These are phyloP conservation scores for Elaphomyces granulatus DNA, from an alignment of 495 filamentous ascomycete genomes.

Conservation along the genomic window DNA sequence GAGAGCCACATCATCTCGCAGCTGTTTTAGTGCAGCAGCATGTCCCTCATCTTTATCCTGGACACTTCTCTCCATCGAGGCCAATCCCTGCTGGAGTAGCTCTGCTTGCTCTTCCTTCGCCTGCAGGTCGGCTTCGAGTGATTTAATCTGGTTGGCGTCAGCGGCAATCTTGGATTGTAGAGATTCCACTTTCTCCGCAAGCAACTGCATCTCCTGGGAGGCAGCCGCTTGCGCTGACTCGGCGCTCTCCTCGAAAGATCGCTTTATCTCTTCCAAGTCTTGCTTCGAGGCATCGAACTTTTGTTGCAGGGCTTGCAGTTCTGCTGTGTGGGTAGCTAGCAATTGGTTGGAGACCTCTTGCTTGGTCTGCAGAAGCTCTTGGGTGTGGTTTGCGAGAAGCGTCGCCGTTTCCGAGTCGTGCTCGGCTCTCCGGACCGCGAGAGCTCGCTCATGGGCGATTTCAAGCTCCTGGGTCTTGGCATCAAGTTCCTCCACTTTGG, in stretches of 20 bases:
- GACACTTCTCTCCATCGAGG: constrained; percentile 19
- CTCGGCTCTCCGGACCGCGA: constrained; percentile 22
- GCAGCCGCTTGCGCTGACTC: constrained; percentile 24
- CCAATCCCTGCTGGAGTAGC: constrained; percentile 23
- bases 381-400: constrained; percentile 19
- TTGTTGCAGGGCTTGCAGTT: constrained; percentile 21
- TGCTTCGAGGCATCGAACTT: constrained; percentile 23
- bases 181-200: constrained; percentile 26
- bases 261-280: constrained; percentile 19
- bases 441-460: constrained; percentile 20
- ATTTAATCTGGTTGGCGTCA: constrained; percentile 25
- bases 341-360: constrained; percentile 29
- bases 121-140: constrained; percentile 28
- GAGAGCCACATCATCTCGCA: constrained; percentile 23
- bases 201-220: constrained; percentile 27
- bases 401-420: constrained; percentile 24
- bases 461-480: constrained; percentile 29
- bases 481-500: constrained; percentile 17
- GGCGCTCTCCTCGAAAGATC: constrained; percentile 25
- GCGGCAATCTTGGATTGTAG: constrained; percentile 27
- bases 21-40: constrained; percentile 16
- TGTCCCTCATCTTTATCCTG: constrained; percentile 26
- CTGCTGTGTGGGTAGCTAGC: constrained; percentile 22
- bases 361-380: constrained; percentile 23
- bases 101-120: constrained; percentile 27